Base-by-base conservation (phyloP, 371 early-diverging fungal species). In the Polyrhizophydium stewartii region DNA sequence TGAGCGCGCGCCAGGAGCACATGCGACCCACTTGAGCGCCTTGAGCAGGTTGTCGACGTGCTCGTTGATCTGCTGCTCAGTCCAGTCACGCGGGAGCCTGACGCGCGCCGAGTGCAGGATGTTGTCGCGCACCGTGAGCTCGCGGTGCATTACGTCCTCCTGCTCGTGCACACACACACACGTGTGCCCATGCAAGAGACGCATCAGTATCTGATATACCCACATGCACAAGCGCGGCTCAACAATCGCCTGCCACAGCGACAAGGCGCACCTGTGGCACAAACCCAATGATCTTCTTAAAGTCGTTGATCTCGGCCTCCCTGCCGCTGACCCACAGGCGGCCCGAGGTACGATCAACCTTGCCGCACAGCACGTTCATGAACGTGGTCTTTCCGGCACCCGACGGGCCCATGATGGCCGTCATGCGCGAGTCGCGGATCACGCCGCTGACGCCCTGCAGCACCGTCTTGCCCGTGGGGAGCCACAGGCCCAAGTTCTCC, bases 361-460 rank as follows among this genome's bases (percentile, higher is more conserved):
- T 79, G 32, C 76, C 76, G 55, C 74, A 75, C 37, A 82, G 60
- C 24, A 77, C 63, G 17, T 66, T 67, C 55, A 81, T 65, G 60
- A 81, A 79, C 16, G 76, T 81, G 19, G 78, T 72, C 59, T 77
- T 89, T 58, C 89, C 90, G 1, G 90, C 86, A 1, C 94, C 92
- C 17, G 80, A 81, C 3, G 91, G 87, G 6, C 94, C 94, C 85
- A 94, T 87, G 64, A 94, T 89, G 31, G 89, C 90, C 32, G 84
- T 84, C 22, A 83, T 71, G 30, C 86, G 71, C 30, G 85, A 85
- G 19, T 75, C 59, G 33, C 68, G 45, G 45, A 85, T 67, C 21
- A 59, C 62, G 75, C 79, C 70, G 71, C 64, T 58, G 32, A 87
- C 79, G 47, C 76, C 77, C 67, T 71, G 64, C 63, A 88, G 72